phyloP scores from a whole-genome alignment of 2,329 filamentous ascomycete genomes.

The Fusarium sp. region DNA sequence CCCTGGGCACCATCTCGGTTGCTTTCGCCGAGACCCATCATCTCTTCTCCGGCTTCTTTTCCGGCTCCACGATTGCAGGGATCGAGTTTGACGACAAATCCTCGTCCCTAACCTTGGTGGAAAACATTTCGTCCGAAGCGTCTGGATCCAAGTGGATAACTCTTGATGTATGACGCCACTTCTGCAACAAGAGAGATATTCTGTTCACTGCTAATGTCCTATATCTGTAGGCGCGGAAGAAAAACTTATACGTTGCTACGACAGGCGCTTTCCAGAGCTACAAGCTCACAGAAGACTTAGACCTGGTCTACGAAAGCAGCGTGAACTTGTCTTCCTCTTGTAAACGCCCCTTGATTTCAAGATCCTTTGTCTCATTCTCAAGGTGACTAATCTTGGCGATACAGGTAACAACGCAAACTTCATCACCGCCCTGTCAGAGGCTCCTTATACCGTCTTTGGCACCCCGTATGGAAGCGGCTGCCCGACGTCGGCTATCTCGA shows the following conservation, averaged over 20 bases:
- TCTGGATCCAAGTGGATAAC: neutral
- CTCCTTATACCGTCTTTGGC: constrained; percentile 23
- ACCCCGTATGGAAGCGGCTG: constrained; percentile 23
- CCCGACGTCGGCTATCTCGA: constrained; percentile 17
- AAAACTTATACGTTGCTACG: constrained; percentile 6
- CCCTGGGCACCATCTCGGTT: neutral
- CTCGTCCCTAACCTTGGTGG: neutral
- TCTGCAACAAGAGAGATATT: neutral
- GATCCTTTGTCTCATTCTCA: neutral
- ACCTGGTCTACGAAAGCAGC: neutral
- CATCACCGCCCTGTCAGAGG: constrained; percentile 3
- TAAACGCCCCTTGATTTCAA: neutral
- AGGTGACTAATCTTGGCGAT: neutral
- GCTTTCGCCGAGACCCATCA: constrained; percentile 6
- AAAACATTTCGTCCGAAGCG: neutral
- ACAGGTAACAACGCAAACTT: constrained; percentile 7
- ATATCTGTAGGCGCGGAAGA: neutral
- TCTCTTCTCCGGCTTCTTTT: constrained; percentile 24
- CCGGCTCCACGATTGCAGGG: constrained; percentile 13
- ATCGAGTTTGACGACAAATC: neutral
- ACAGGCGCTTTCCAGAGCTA: constrained; percentile 4
- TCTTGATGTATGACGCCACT: neutral
- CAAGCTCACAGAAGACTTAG: neutral
- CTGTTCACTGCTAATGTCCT: neutral
- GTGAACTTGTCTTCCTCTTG: neutral